Evolutionary conservation across 306 rosid species (phyloP).

Genomic region (Pyrus betulifolia): DNA sequence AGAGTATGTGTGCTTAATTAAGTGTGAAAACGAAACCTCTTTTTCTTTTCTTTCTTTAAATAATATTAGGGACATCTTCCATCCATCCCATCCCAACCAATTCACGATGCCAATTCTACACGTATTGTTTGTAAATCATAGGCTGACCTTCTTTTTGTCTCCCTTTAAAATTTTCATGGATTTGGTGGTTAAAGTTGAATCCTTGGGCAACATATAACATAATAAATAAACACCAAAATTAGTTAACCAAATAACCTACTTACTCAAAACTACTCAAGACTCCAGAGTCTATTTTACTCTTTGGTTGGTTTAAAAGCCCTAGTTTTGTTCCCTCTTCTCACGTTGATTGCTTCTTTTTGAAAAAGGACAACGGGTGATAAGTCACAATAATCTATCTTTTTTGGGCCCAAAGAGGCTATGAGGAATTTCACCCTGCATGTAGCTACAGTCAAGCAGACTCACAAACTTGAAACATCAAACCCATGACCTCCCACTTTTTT

Average conservation of each 20-base stretch:
- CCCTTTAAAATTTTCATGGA: neutral
- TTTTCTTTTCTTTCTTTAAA: neutral
- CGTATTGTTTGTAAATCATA: conserved; percentile 22
- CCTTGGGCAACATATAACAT: neutral
- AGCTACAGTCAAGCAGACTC: too few relatives aligned
- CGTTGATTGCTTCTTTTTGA: too few relatives aligned
- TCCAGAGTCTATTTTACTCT: too few relatives aligned
- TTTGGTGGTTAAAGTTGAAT: neutral
- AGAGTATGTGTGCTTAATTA: neutral
- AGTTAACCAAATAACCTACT: neutral
- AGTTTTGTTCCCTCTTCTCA: too few relatives aligned
- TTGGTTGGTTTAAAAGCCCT: neutral
- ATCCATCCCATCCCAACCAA: conserved; percentile 6
- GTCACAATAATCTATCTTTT: too few relatives aligned
- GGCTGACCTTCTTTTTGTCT: conserved; percentile 33
- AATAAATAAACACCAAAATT: neutral
- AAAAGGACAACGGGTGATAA: too few relatives aligned
- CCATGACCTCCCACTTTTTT: too few relatives aligned
- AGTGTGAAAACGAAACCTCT: conserved; percentile 1
- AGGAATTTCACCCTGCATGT: too few relatives aligned
- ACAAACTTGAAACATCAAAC: too few relatives aligned
- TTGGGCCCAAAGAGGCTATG: too few relatives aligned
- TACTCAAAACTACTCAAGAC: neutral
- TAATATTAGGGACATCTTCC: neutral
- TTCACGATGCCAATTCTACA: conserved; percentile 20